phyloP scores from a whole-genome alignment of 2,329 filamentous ascomycete species.

The Cryoendolithus antarcticus region DNA sequence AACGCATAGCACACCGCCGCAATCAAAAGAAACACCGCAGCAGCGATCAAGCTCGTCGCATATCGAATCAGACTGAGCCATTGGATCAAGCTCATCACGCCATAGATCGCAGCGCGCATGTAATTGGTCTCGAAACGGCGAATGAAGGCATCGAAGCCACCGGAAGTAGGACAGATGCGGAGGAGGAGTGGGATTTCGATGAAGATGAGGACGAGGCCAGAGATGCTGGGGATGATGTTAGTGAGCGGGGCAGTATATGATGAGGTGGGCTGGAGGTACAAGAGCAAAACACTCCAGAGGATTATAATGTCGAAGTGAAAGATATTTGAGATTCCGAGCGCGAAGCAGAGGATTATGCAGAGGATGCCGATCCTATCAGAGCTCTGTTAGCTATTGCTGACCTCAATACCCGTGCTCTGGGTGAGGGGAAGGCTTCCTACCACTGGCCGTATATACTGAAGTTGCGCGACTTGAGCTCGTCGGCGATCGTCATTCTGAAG shows the following conservation, averaged over 20 bases:
- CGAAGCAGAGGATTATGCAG: constrained; percentile 53
- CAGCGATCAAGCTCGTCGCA: constrained; percentile 67
- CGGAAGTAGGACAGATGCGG: constrained; percentile 91
- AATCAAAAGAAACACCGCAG: constrained; percentile 66
- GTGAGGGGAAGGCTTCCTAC: neutral
- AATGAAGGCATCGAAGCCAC: constrained; percentile 77
- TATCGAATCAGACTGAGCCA: constrained; percentile 62
- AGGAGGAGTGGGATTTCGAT: constrained; percentile 80
- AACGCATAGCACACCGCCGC: constrained; percentile 70
- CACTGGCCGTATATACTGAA: constrained; percentile 38
- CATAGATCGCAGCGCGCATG: constrained; percentile 84
- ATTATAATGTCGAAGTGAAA: constrained; percentile 50
- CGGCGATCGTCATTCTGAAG: constrained; percentile 42
- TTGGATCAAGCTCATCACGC: constrained; percentile 66
- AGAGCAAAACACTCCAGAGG: constrained; percentile 44
- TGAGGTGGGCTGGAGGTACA: constrained; percentile 25
- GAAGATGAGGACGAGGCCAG: constrained; percentile 38
- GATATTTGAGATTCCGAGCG: constrained; percentile 56
- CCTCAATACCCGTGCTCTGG: neutral
- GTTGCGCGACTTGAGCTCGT: constrained; percentile 53
- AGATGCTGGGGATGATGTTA: constrained; percentile 25
- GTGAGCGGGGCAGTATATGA: neutral
- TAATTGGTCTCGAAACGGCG: constrained; percentile 92
- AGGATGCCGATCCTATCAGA: constrained; percentile 41
- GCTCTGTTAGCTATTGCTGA: constrained; percentile 3